These are phyloP conservation scores for Paecilomyces niveus DNA, from an alignment of 2,329 filamentous ascomycete genomes.

Conservation along the genomic window DNA sequence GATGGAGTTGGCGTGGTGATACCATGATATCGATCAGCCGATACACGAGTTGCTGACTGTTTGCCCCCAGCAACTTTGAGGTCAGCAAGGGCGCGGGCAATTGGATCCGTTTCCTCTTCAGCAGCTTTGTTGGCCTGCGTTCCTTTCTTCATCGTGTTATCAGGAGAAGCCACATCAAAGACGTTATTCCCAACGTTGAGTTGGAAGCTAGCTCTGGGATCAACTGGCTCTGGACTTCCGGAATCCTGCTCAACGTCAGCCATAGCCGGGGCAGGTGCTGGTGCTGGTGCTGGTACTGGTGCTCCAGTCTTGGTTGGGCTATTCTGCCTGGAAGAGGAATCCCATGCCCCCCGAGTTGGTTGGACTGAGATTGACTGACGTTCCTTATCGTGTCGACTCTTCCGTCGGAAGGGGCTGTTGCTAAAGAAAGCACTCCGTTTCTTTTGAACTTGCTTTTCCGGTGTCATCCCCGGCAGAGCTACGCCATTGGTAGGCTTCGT, in stretches of 20 bases:
- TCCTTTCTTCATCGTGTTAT: constrained; percentile 45
- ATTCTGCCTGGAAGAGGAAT: constrained; percentile 35
- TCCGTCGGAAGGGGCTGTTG: constrained; percentile 84
- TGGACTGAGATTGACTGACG: constrained; percentile 28
- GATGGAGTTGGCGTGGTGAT: constrained; percentile 69
- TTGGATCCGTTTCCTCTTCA: constrained; percentile 70
- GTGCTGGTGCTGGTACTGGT: constrained; percentile 27
- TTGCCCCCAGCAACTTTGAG: constrained; percentile 75
- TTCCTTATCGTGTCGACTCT: constrained; percentile 74
- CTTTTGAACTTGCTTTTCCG: constrained; percentile 62
- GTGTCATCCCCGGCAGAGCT: constrained; percentile 39
- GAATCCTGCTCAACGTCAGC: constrained; percentile 17
- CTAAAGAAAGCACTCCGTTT: constrained; percentile 84
- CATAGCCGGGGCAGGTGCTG: constrained; percentile 15
- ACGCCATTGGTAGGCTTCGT: constrained; percentile 49
- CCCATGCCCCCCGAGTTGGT: constrained; percentile 49
- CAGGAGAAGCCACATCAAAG: constrained; percentile 80
- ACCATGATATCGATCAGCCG: constrained; percentile 94
- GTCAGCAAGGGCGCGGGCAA: constrained; percentile 85
- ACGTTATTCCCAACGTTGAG: constrained; percentile 94
- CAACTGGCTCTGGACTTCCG: constrained; percentile 75
- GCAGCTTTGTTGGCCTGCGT: constrained; percentile 31
- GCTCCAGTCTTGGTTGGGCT: constrained; percentile 31
- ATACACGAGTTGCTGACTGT: constrained; percentile 72
- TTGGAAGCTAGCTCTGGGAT: constrained; percentile 85